Conservation (phyloP, 169 alveolate species). For the Plasmodium ovale region DNA sequence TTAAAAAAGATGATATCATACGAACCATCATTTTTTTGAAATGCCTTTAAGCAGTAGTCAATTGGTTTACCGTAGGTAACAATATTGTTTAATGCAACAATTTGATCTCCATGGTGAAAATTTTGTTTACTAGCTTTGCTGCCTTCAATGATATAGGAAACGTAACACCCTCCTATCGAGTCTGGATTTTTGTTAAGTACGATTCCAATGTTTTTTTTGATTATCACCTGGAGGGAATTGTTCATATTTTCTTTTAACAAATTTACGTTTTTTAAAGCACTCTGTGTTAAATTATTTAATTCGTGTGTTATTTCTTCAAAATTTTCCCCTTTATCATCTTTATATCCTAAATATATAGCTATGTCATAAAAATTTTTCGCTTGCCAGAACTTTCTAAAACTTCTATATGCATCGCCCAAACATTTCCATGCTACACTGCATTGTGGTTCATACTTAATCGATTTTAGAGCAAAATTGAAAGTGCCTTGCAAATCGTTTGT, state of each 20-base stretch:
- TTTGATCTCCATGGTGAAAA: constrained; percentile 75
- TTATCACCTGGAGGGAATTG: constrained; percentile 12
- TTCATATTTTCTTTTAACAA: constrained; percentile 62
- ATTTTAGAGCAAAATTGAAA: constrained; percentile 47
- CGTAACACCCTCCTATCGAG: constrained; percentile 67
- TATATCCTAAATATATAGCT: constrained; percentile 72
- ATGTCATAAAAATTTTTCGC: constrained; percentile 69
- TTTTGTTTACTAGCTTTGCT: constrained; percentile 74
- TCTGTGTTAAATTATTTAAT: constrained; percentile 27
- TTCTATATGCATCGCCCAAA: constrained; percentile 72
- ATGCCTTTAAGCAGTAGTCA: constrained; percentile 52
- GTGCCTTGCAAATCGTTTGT: constrained; percentile 70
- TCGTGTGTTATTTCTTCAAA: constrained; percentile 50
- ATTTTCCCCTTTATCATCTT: constrained; percentile 61
- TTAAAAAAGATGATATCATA: constrained; percentile 70
- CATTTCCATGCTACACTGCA: constrained; percentile 60
- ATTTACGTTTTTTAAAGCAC: constrained; percentile 57
- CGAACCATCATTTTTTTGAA: constrained; percentile 71
- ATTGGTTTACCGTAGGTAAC: constrained; percentile 73
- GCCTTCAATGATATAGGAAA: constrained; percentile 69
- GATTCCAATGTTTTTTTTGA: constrained; percentile 68
- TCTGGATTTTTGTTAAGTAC: constrained; percentile 72
- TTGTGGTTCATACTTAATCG: constrained; percentile 68
- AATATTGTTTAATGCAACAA: constrained; percentile 62
- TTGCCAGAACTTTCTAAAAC: constrained; percentile 73